Percentiles rank a stretch among this genome's conserved stretches.
Evolutionary conservation across 2,329 filamentous ascomycete genomes (phyloP).

Genomic region (Talaromyces islandicus): DNA sequence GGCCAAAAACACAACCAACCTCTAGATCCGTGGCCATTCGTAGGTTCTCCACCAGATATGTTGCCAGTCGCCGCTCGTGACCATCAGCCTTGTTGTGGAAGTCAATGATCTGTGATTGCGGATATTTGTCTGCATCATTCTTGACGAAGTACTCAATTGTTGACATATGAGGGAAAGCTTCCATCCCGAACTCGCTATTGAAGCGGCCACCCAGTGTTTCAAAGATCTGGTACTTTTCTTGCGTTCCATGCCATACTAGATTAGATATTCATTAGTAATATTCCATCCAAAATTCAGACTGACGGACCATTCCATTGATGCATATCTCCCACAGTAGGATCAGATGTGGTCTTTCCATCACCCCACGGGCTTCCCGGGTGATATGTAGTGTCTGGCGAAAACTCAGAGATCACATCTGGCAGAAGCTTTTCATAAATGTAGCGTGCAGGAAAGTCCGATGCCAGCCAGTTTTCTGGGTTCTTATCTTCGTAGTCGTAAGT

Average conservation of each 20-base stretch:
- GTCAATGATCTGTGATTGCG: conserved; percentile 73
- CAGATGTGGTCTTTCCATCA: conserved; percentile 61
- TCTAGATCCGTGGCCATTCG: conserved; percentile 39
- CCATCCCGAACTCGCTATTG: conserved; percentile 85
- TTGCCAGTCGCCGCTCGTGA: conserved; percentile 72
- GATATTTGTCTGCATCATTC: conserved; percentile 62
- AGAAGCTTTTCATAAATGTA: too few relatives aligned
- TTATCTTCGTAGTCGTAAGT: too few relatives aligned
- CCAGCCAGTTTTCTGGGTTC: too few relatives aligned
- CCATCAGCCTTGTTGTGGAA: conserved; percentile 89
- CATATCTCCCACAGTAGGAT: conserved; percentile 74
- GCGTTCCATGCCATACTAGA: conserved; percentile 71
- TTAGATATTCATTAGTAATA: background rate
- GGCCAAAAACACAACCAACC: background rate
- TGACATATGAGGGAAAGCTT: conserved; percentile 59
- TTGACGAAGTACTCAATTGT: conserved; percentile 73
- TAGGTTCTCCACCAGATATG: conserved; percentile 48
- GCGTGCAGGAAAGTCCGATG: too few relatives aligned
- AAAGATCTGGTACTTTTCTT: conserved; percentile 76
- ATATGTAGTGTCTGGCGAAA: too few relatives aligned
- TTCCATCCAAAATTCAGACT: background rate
- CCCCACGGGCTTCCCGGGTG: conserved; percentile 49
- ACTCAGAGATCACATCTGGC: too few relatives aligned
- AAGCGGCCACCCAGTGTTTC: conserved; percentile 69
- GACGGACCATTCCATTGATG: conserved; percentile 72